phyloP scores from a whole-genome alignment of 2,329 filamentous ascomycete species.

The Fusarium nisikadoi region DNA sequence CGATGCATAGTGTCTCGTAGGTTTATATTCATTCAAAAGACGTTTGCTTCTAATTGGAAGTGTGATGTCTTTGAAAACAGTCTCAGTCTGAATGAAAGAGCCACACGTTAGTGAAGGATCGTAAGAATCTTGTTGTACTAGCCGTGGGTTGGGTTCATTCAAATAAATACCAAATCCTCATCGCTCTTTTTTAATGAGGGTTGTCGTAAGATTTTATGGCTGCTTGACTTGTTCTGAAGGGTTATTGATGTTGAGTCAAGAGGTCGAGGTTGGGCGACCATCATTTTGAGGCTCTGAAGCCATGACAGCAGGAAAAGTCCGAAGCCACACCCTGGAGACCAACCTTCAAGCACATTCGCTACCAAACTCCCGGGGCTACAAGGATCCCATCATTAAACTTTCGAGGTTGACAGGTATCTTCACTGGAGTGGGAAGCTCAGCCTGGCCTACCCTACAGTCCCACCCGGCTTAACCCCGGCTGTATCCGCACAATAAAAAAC shows the following conservation, averaged over 20 bases:
- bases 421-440: neutral
- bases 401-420: neutral
- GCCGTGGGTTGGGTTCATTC: fast-evolving
- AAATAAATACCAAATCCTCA: neutral
- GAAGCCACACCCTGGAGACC: neutral
- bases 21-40: neutral
- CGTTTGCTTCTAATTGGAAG: neutral
- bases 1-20: too few relatives aligned
- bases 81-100: neutral
- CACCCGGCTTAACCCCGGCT: slow-evolving; percentile 22
- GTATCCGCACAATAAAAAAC: slow-evolving; percentile 24
- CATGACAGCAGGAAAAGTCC: neutral
- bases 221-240: fast-evolving
- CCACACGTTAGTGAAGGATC: too few relatives aligned
- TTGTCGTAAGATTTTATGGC: too few relatives aligned
- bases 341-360: neutral
- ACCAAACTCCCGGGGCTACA: neutral
- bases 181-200: too few relatives aligned
- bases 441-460: slow-evolving; percentile 15
- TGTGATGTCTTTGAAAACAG: neutral
- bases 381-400: neutral
- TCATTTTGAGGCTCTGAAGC: too few relatives aligned
- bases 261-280: neutral
- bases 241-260: fast-evolving
- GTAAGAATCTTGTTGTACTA: fast-evolving